phyloP scores from a whole-genome alignment of 345 rosid species.

The Pelargonium nanum region DNA sequence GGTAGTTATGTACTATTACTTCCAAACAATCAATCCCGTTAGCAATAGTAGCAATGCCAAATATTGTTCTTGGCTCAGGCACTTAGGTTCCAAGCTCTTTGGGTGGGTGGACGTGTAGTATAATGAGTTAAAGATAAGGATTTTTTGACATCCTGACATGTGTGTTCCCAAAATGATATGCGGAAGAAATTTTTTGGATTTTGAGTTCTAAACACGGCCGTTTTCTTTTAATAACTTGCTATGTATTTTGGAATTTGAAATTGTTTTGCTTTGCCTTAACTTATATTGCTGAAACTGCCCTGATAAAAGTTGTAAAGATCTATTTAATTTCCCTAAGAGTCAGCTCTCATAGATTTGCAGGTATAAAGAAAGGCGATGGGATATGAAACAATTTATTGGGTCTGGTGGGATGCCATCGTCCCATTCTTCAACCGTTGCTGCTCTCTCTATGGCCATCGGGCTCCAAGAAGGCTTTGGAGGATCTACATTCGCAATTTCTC shows the following conservation, averaged over 20 bases:
- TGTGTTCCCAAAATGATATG: too few relatives aligned
- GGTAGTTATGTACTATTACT: background rate
- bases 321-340: constrained; percentile 24
- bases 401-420: constrained; percentile 98
- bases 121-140: background rate
- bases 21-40: background rate
- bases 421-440: constrained; percentile 82
- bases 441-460: constrained; percentile 66
- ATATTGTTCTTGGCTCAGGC: background rate
- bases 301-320: constrained; percentile 4
- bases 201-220: background rate
- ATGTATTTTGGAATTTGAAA: background rate
- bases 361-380: constrained; percentile 76
- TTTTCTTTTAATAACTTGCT: background rate
- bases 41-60: background rate
- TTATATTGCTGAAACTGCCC: background rate
- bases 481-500: constrained; percentile 50
- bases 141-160: background rate
- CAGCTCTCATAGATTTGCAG: constrained; percentile 53
- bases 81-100: too few relatives aligned
- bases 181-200: constrained; percentile 2
- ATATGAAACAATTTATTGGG: constrained; percentile 69
- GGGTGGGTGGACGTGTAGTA: constrained; percentile 4
- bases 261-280: background rate
- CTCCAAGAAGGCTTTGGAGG: constrained; percentile 88